phyloP scores from a whole-genome alignment of 352 stramenopile genomes.

The Pythium oligandrum region DNA sequence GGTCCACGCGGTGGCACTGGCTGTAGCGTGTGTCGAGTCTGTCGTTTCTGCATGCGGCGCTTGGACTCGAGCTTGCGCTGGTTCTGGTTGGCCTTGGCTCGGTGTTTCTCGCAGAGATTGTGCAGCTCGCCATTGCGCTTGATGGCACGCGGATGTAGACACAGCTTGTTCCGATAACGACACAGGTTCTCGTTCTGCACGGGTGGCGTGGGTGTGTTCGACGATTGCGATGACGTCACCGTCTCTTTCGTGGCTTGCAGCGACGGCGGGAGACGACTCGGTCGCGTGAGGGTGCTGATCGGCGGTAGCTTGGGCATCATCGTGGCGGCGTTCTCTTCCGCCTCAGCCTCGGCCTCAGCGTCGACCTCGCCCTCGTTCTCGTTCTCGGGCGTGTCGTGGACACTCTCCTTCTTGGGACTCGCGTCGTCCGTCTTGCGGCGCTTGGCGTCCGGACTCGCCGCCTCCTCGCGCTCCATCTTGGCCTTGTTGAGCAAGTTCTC shows the following conservation, averaged over 20 bases:
- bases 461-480: background rate
- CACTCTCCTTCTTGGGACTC: too few species aligned
- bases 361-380: background rate
- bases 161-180: conserved; percentile 42
- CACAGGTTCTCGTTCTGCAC: conserved; percentile 19
- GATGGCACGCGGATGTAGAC: conserved; percentile 27
- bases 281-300: conserved; percentile 19
- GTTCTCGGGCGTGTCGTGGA: too few species aligned
- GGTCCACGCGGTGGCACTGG: conserved; percentile 1
- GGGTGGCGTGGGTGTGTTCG: background rate
- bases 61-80: conserved; percentile 82
- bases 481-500: conserved; percentile 16
- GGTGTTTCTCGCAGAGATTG: conserved; percentile 42
- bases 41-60: conserved; percentile 54
- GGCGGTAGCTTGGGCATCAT: conserved; percentile 17
- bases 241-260: background rate
- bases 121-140: conserved; percentile 45
- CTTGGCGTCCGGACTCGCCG: too few species aligned
- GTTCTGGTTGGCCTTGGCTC: conserved; percentile 69
- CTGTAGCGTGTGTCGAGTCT: conserved; percentile 8
- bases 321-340: conserved; percentile 1
- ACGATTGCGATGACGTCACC: background rate
- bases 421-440: too few species aligned
- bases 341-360: conserved; percentile 1
- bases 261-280: conserved; percentile 2